Conservation (phyloP, 2,329 filamentous ascomycete species). For the Penicillium sp. region DNA sequence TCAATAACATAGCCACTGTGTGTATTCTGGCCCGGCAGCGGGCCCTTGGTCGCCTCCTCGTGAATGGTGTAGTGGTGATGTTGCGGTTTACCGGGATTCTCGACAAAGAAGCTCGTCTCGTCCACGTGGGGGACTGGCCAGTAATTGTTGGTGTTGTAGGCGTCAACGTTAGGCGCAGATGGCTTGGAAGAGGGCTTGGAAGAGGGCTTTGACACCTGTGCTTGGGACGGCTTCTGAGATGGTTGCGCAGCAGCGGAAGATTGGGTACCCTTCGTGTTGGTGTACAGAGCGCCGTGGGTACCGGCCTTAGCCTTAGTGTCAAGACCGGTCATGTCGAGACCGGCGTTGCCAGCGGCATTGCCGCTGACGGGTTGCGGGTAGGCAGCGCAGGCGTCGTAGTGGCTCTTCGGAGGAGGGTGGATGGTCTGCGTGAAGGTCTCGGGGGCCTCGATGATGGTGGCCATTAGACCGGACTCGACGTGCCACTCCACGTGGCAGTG, state of each 20-base stretch:
- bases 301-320: slow-evolving; percentile 6
- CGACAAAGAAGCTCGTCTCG: background rate
- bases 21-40: slow-evolving; percentile 7
- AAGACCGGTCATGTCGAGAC: slow-evolving; percentile 13
- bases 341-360: slow-evolving; percentile 20
- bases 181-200: background rate
- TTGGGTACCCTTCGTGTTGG: background rate
- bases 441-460: slow-evolving; percentile 28
- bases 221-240: background rate
- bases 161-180: background rate
- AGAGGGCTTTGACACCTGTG: background rate
- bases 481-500: slow-evolving; percentile 35
- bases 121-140: slow-evolving; percentile 5
- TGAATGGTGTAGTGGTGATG: slow-evolving; percentile 3
- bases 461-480: slow-evolving; percentile 25
- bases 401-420: slow-evolving; percentile 16
- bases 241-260: background rate
- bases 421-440: slow-evolving; percentile 18
- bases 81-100: background rate
- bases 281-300: slow-evolving; percentile 17
- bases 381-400: slow-evolving; percentile 18
- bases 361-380: slow-evolving; percentile 17
- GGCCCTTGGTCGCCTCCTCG: slow-evolving; percentile 5
- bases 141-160: background rate
- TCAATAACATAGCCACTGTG: slow-evolving; percentile 11